Conservation (phyloP, 352 stramenopile genomes). For the Globisporangium megalacanthum region DNA sequence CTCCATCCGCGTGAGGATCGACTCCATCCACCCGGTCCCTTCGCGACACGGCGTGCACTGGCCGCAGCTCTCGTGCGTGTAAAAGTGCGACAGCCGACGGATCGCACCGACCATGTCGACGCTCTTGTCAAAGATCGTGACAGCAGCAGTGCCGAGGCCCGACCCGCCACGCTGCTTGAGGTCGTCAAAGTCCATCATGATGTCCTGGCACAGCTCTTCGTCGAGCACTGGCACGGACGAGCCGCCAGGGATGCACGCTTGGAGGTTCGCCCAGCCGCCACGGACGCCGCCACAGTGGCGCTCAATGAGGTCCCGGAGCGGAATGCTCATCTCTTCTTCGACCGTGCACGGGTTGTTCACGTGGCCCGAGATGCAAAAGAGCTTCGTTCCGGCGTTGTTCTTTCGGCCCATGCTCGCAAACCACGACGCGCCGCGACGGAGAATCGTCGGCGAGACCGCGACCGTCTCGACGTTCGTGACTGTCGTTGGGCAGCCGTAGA, state of each 20-base stretch:
- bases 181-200: slow-evolving; percentile 99
- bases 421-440: slow-evolving; percentile 95
- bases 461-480: slow-evolving; percentile 99
- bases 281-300: slow-evolving; percentile 98
- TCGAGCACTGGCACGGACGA: slow-evolving; percentile 96
- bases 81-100: slow-evolving; percentile 98
- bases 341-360: slow-evolving; percentile 99
- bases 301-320: slow-evolving; percentile 97
- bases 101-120: slow-evolving; percentile 99
- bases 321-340: slow-evolving; percentile 98
- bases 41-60: slow-evolving; percentile 99
- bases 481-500: slow-evolving; percentile 99
- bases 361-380: slow-evolving; percentile 99
- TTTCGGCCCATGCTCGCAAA: slow-evolving; percentile 96
- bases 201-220: slow-evolving; percentile 91
- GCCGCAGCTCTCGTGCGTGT: slow-evolving; percentile 99
- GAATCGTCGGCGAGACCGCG: slow-evolving; percentile 97
- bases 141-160: slow-evolving; percentile 96
- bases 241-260: slow-evolving; percentile 97
- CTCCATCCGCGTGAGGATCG: slow-evolving; percentile 98
- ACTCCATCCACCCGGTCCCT: slow-evolving; percentile 96
- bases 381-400: slow-evolving; percentile 99
- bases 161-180: slow-evolving; percentile 93
- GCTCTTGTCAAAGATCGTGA: slow-evolving; percentile 99
- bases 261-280: slow-evolving; percentile 98